Evolutionary conservation across 2,329 filamentous ascomycete genomes (phyloP).

Genomic region (Xylaria sp.): DNA sequence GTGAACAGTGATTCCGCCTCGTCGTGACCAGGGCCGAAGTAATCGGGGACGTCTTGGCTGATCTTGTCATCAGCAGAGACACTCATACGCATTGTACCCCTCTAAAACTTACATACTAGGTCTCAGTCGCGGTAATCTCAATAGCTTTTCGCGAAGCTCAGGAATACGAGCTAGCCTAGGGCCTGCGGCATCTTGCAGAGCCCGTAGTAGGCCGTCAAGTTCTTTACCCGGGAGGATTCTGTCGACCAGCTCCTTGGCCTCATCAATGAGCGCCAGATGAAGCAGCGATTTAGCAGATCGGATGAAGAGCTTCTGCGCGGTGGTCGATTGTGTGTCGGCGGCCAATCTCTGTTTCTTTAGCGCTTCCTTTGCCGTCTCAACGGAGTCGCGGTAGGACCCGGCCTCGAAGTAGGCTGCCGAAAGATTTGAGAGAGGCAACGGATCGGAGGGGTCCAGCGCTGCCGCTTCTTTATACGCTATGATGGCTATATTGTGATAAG

Average conservation of each 20-base stretch:
- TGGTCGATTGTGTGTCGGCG: neutral
- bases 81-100: neutral
- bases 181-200: neutral
- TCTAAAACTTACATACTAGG: slow-evolving; percentile 20
- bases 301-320: slow-evolving; percentile 19
- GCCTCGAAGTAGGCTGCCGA: slow-evolving; percentile 28
- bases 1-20: slow-evolving; percentile 23
- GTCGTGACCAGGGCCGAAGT: slow-evolving; percentile 25
- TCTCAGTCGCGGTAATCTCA: slow-evolving; percentile 27
- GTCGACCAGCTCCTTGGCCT: slow-evolving; percentile 7
- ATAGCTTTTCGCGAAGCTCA: slow-evolving; percentile 18
- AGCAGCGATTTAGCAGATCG: slow-evolving; percentile 24
- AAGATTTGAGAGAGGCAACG: slow-evolving; percentile 26
- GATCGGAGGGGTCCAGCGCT: slow-evolving; percentile 22
- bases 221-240: slow-evolving; percentile 14
- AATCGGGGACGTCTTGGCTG: slow-evolving; percentile 26
- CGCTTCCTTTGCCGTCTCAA: slow-evolving; percentile 14
- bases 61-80: slow-evolving; percentile 3
- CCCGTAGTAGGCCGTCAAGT: neutral
- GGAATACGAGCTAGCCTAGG: neutral
- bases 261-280: slow-evolving; percentile 13
- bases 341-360: slow-evolving; percentile 9
- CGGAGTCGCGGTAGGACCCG: slow-evolving; percentile 25
- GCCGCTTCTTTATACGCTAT: slow-evolving; percentile 23
- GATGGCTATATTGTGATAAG: slow-evolving; percentile 11